These are phyloP conservation scores for Colletotrichum paranaense DNA, from an alignment of 2,329 filamentous ascomycete species.

Conservation along the genomic window DNA sequence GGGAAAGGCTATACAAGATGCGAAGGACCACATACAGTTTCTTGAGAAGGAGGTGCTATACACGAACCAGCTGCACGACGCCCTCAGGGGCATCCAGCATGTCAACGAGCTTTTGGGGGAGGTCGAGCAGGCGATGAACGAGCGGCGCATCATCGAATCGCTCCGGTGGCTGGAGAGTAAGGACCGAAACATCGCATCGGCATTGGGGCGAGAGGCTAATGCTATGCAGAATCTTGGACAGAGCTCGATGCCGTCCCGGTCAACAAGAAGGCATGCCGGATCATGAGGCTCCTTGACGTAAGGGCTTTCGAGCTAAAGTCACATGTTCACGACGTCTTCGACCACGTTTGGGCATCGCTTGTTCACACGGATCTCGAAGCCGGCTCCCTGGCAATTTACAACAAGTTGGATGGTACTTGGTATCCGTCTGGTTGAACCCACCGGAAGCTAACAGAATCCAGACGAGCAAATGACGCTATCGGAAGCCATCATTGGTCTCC, in stretches of 20 bases:
- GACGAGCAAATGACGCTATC: slow-evolving; percentile 64
- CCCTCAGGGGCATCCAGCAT: slow-evolving; percentile 62
- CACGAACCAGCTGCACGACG: slow-evolving; percentile 65
- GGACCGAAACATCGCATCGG: slow-evolving; percentile 30
- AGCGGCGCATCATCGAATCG: slow-evolving; percentile 67
- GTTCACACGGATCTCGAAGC: slow-evolving; percentile 70
- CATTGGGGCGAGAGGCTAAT: slow-evolving; percentile 39
- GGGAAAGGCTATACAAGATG: slow-evolving; percentile 63
- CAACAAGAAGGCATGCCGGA: slow-evolving; percentile 70
- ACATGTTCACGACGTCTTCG: slow-evolving; percentile 73
- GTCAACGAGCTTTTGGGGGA: slow-evolving; percentile 72
- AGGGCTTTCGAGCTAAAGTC: slow-evolving; percentile 75
- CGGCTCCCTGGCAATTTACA: slow-evolving; percentile 66
- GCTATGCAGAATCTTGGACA: slow-evolving; percentile 61
- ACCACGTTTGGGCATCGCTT: slow-evolving; percentile 77
- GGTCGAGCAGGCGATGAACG: slow-evolving; percentile 68
- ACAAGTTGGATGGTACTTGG: slow-evolving; percentile 60
- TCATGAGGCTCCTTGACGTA: slow-evolving; percentile 72
- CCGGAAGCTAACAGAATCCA: slow-evolving; percentile 42
- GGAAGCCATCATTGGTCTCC: slow-evolving; percentile 66
- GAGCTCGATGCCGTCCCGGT: slow-evolving; percentile 70
- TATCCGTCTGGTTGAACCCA: neutral
- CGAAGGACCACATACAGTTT: slow-evolving; percentile 66
- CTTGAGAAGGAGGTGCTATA: slow-evolving; percentile 69
- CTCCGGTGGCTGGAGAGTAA: slow-evolving; percentile 67